Base-by-base conservation (phyloP, 2,329 filamentous ascomycete genomes). In the Colletotrichum lentis region DNA sequence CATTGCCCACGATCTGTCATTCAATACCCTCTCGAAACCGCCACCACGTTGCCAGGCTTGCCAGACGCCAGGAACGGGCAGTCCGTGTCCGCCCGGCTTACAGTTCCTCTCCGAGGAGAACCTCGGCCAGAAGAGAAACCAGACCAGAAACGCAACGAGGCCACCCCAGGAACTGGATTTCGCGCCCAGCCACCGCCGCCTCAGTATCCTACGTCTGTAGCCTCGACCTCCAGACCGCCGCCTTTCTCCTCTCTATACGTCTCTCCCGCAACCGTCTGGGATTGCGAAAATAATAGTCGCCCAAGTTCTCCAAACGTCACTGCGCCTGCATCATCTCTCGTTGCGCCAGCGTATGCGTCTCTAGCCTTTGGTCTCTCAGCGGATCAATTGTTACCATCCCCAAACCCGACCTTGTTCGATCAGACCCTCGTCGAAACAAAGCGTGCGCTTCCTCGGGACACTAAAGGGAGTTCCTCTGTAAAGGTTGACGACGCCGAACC, bases 401-500 rank as follows among this genome's bases (percentile, higher is more conserved):
- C 59, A 10, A 73, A 76, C 53, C 74, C 79, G 35, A 75, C 75
- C 64, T 80, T 77, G 46, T 82, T 85, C 66, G 80, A 82, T 74
- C 83, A 88, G 73, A 80, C 82, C 65, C 80, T 85, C 71, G 88
- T 88, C 72, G 93, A 96, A 77, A 95, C 93, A 76, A 96, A 97
- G 81, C 89, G 91, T 74, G 92, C 90, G 59, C 89, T 96, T 75
- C 91, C 92, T n/a, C 85, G 83, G 73, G 94, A 97, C 79, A 91
- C 86, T 72, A 97, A 97, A 80, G 87, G 88, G 75, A 86, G 91
- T 74, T 87, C 89, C 44, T 89, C 89, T 67, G 88, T 88, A 74
- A 96, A 96, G 78, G 88, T 86, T 77, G 87, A 90, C 78, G 95
- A 98, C 81, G 87, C 88, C 80, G 96, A 98, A 83, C 95, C 95